Evolutionary conservation across 164 flowering plant species (phyloP), one percentile per base, ranked within the genome.

Genomic region (Cinnamomum chago): DNA sequence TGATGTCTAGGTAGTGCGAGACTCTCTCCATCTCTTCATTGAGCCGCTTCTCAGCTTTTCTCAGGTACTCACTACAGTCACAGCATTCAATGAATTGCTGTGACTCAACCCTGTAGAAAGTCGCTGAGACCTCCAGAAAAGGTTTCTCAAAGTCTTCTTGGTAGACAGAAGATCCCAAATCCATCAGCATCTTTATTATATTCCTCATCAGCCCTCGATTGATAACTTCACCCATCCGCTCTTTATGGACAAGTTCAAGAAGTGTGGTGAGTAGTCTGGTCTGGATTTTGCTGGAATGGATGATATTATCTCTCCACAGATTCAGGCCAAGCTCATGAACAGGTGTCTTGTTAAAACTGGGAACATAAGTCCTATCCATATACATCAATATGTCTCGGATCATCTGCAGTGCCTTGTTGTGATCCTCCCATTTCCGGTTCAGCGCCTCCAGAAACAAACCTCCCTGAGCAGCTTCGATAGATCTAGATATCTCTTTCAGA

Each of bases 341-440:
- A 58, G 95, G 95, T 50, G 94, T 91, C 80, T 91, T 93, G 75
- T 84, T 93, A 70, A 82, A 79, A 73, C 85, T 83, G 23, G 89
- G 90, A 68, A 95, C 87, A 78, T 83, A 95, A 24, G 95, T 92
- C 85, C 99, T 87, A 81, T 95, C 97, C 99, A 95, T 95, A 87
- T 95, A 95, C 99, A 95, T 93, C 76, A 95, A 77, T 76, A 95
- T 93, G 85, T 95, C 98, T 14, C 95, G 83, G 62, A 92, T 90
- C 97, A 90, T 92, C 73, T 88, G 91, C 77, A 90, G 76, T 51
- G 95, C 97, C 72, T 92, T 93, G 82, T 90, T 93, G 77, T 95
- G 99, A 25, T 95, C 98, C 50, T 62, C 72, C 99, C 97, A 95
- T 82, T 92, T 93, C 73, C 84, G 84, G 71, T 95, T 91, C 76